Percentiles rank a stretch among this genome's conserved stretches.
Evolutionary conservation across 164 flowering plant species (phyloP).

Genomic region (Vitis labrusca): DNA sequence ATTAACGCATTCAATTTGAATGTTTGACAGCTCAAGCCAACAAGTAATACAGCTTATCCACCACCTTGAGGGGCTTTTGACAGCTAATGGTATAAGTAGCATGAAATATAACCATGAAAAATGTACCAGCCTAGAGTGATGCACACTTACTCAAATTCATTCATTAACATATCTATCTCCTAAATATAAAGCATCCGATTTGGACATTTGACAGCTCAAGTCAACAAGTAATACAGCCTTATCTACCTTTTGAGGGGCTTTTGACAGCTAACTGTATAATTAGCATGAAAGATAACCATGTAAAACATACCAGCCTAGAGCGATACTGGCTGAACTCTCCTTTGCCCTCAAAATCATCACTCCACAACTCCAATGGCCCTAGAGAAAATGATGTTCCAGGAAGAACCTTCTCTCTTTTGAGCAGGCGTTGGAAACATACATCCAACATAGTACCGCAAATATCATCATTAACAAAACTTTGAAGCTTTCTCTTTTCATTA

Average conservation of each 20-base stretch:
- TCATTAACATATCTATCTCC: too few relatives aligned
- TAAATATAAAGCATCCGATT: conserved; percentile 1
- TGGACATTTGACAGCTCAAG: neutral
- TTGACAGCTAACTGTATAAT: neutral
- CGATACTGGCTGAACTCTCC: conserved; percentile 90
- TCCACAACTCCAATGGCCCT: conserved; percentile 87
- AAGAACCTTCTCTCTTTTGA: conserved; percentile 68
- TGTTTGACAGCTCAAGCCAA: neutral
- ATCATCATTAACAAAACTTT: conserved; percentile 60
- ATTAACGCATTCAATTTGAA: neutral
- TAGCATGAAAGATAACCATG: neutral
- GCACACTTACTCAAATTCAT: conserved; percentile 7
- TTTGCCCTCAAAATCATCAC: conserved; percentile 87
- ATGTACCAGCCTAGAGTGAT: conserved; percentile 87
- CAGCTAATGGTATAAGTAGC: neutral
- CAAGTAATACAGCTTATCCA: neutral
- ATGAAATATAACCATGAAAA: conserved; percentile 1
- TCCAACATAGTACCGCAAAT: conserved; percentile 66
- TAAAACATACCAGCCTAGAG: conserved; percentile 71
- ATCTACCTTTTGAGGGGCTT: neutral
- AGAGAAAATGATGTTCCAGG: conserved; percentile 38
- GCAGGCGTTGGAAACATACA: conserved; percentile 68
- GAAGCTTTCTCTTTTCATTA: conserved; percentile 52
- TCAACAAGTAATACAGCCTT: conserved; percentile 2
- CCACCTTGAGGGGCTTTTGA: neutral